phyloP scores from a whole-genome alignment of 2,329 filamentous ascomycete genomes.

The Aspergillus ustus region DNA sequence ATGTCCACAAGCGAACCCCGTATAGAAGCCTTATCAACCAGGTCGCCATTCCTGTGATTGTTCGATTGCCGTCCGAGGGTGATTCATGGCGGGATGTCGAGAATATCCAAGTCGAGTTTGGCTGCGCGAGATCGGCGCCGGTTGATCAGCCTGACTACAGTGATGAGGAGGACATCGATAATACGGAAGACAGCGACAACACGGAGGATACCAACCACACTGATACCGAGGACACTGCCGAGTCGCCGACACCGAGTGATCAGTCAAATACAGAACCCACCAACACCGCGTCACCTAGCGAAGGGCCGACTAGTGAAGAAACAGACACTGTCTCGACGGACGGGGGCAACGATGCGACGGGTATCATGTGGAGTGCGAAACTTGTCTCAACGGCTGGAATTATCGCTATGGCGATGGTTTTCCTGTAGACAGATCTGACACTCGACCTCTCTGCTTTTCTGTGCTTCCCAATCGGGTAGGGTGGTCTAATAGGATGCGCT shows the following conservation, averaged over 20 bases:
- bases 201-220: background rate
- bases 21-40: background rate
- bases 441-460: background rate
- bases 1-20: background rate
- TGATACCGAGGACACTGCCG: background rate
- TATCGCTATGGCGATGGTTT: background rate
- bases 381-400: background rate
- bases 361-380: background rate
- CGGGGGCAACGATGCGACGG: background rate
- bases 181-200: background rate
- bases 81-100: background rate
- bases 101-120: conserved; percentile 3
- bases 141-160: background rate
- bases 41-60: background rate
- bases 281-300: background rate
- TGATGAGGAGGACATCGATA: background rate
- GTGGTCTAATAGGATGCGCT: background rate
- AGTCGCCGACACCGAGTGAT: background rate
- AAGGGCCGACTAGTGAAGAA: background rate
- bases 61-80: background rate
- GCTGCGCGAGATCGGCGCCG: background rate
- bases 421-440: background rate
- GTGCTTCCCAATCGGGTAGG: background rate
- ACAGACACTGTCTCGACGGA: background rate
- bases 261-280: background rate